Conservation (phyloP, 2,329 filamentous ascomycete species). For the Alternaria metachromatica region DNA sequence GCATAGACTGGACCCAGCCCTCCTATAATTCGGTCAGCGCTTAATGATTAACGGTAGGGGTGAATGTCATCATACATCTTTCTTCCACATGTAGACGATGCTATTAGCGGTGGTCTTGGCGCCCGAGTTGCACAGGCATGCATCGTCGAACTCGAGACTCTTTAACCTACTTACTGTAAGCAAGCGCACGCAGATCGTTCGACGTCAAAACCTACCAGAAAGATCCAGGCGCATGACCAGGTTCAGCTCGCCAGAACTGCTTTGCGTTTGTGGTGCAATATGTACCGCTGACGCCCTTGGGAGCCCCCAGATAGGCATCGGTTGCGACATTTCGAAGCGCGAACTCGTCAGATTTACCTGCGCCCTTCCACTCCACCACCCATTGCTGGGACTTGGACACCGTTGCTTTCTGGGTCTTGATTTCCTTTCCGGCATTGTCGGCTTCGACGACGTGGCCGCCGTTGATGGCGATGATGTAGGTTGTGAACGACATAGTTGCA, state of each 20-base stretch:
- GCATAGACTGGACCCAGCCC: neutral
- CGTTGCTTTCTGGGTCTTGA: neutral
- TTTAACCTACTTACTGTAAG: neutral
- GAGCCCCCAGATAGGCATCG: neutral
- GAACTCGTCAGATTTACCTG: neutral
- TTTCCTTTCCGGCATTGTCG: neutral
- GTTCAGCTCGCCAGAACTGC: slow-evolving; percentile 3
- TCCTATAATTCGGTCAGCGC: neutral
- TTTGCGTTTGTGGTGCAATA: neutral
- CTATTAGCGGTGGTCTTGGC: neutral
- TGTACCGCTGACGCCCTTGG: neutral
- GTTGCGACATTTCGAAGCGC: neutral
- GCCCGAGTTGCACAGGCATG: neutral
- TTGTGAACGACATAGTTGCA: neutral
- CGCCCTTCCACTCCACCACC: neutral
- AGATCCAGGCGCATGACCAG: neutral
- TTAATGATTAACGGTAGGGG: neutral
- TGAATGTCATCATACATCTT: neutral
- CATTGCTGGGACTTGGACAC: neutral
- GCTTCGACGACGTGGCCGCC: neutral
- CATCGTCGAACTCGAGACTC: neutral
- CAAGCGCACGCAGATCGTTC: neutral
- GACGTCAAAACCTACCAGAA: neutral
- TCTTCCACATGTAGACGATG: neutral
- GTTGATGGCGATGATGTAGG: neutral